A percentile compares a stretch with the other conserved stretches of the same genome.
Conservation (phyloP, 2,329 filamentous ascomycete genomes). For the Chaetoscypha palmicola region DNA sequence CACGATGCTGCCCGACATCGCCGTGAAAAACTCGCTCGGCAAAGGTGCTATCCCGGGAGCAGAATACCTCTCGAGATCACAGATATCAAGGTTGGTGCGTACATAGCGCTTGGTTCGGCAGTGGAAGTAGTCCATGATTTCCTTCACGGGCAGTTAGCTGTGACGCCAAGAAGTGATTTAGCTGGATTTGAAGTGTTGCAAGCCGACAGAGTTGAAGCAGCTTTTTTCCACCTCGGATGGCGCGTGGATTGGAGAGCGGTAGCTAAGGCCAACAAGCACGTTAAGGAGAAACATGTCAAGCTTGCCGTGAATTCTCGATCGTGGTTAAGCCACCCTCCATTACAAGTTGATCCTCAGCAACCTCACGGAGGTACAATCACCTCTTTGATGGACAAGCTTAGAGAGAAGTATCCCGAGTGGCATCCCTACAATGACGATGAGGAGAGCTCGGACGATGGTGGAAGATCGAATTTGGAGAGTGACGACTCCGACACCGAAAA, state of each 20-base stretch:
- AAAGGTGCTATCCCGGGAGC: constrained; percentile 8
- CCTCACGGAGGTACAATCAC: neutral
- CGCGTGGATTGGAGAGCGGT: constrained; percentile 15
- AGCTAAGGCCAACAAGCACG: constrained; percentile 5
- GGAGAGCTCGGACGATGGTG: neutral
- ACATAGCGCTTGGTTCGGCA: constrained; percentile 1
- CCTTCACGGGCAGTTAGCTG: constrained; percentile 6
- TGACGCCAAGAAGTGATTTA: no score
- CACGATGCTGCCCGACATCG: neutral
- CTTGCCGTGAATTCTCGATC: constrained; percentile 5
- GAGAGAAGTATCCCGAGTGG: neutral
- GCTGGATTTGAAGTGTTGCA: neutral
- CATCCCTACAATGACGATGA: neutral
- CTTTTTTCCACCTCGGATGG: constrained; percentile 14
- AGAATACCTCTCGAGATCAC: constrained; percentile 9
- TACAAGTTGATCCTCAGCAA: constrained; percentile 8
- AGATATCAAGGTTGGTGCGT: constrained; percentile 5
- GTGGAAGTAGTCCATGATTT: constrained; percentile 7
- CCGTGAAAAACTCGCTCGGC: neutral
- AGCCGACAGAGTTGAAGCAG: constrained; percentile 11
- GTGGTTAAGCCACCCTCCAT: constrained; percentile 7
- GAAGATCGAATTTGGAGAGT: neutral
- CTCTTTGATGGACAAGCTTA: neutral
- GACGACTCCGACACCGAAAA: no score
- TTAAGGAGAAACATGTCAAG: neutral